A percentile compares a stretch with the other conserved stretches of the same genome.
Evolutionary conservation across 23 red algal species (phyloP).

Genomic region (Gracilaria gracilis): DNA sequence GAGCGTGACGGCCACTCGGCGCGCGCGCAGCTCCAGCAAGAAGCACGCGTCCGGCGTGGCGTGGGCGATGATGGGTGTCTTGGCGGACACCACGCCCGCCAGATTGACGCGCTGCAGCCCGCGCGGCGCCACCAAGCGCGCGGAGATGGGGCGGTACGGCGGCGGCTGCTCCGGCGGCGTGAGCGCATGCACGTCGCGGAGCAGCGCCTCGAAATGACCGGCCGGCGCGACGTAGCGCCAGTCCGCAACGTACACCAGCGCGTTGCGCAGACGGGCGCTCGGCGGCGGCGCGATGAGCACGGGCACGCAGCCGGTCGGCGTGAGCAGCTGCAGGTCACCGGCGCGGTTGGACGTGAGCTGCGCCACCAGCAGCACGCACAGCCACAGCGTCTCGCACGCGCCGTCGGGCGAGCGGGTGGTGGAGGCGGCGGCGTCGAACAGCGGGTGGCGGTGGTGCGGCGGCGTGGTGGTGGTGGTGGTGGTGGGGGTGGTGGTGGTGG

Average conservation of each 20-base stretch:
- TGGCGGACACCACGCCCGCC: conserved; percentile 7
- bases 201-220: conserved; percentile 7
- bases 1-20: background rate
- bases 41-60: background rate
- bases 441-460: too few species aligned
- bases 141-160: background rate
- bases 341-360: background rate
- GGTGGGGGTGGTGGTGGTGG: background rate
- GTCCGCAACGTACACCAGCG: conserved; percentile 20
- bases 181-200: background rate
- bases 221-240: conserved; percentile 22
- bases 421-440: background rate
- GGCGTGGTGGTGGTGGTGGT: background rate
- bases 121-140: background rate
- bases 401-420: background rate
- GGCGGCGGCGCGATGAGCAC: conserved; percentile 18
- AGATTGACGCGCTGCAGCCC: background rate
- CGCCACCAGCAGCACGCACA: background rate
- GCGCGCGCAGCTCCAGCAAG: background rate
- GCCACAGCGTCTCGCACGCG: too few species aligned
- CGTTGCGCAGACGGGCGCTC: background rate
- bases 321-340: background rate
- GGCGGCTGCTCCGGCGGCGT: background rate
- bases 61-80: background rate
- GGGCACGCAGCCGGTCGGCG: background rate